Evolutionary conservation across 495 filamentous ascomycete species (phyloP).

Genomic region (Schizothecium vesticola): DNA sequence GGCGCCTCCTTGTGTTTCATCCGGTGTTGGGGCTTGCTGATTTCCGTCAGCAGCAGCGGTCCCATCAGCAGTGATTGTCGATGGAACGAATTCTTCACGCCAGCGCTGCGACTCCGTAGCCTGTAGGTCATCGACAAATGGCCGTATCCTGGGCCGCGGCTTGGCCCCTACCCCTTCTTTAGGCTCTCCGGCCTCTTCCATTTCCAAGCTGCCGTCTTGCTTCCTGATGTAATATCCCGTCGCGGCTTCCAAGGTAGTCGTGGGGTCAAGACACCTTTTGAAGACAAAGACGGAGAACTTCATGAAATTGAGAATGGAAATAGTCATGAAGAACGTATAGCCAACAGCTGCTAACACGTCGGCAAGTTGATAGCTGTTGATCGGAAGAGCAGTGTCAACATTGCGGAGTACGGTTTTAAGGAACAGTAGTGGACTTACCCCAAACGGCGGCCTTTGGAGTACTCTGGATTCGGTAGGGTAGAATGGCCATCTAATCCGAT

Average conservation of each 20-base stretch:
- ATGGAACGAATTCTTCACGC: too few species aligned
- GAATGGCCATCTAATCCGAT: conserved; percentile 18
- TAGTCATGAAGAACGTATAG: conserved; percentile 16
- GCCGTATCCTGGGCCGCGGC: too few species aligned
- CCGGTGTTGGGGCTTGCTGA: too few species aligned
- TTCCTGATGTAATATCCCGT: neutral
- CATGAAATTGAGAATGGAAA: conserved; percentile 15
- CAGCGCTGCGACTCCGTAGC: conserved; percentile 1
- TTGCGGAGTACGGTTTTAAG: neutral
- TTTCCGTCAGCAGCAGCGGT: too few species aligned
- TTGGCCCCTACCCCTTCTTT: too few species aligned
- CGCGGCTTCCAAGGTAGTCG: neutral
- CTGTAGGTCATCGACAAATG: neutral
- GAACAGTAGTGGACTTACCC: conserved; percentile 3
- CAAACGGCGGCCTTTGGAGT: conserved; percentile 7
- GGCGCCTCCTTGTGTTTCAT: too few species aligned
- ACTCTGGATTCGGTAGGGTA: conserved; percentile 14
- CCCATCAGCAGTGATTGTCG: too few species aligned
- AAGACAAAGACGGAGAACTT: conserved; percentile 7
- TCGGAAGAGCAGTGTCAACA: neutral
- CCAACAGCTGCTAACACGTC: conserved; percentile 10
- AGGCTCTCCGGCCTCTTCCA: neutral
- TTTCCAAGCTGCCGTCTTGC: too few species aligned
- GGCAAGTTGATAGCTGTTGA: conserved; percentile 7
- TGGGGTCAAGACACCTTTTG: neutral